Evolutionary conservation across 2,329 filamentous ascomycete genomes (phyloP), one percentile per base, ranked within the genome.

Genomic region (Endoconidiophora laricicola): DNA sequence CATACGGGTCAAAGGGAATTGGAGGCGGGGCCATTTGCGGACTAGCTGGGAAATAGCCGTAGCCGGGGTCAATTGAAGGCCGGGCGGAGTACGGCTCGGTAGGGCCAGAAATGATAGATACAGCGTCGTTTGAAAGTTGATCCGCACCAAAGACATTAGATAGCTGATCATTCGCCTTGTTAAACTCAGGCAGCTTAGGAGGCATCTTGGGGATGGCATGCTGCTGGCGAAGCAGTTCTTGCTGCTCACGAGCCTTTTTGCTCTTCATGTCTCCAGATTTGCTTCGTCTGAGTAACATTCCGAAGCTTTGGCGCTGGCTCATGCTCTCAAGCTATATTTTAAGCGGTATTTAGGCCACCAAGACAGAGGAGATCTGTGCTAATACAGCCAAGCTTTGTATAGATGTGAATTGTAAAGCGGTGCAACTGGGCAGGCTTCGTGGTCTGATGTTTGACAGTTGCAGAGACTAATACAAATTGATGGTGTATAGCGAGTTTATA

Each of bases 1-100:
- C 79, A 61, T 91, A 91, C 12, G 85, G 83, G 59, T 94, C 86
- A 55, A 76, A 72, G 58, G 70, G 74, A 12, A 46, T 46, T 44
- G 77, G 76, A 1, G 79, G 77, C 63, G 54, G 62, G 65, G 57
- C 65, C 62, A 57, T 64, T 43, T 70, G 69, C 54, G 63, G 61
- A 56, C 60, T 64, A 56, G 60, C 67, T 60, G 61, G 64, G 54
- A 64, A 59, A 42, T 66, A 66, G 48, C 63, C 63, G 48, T 64
- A 60, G 45, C 61, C 60, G n/a, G 67, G 69, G 56, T 76, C 74
- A 62, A 74, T 77, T 52, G 74, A 78, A 42, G 67, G 63, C 56
- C 73, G 67, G 45, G 69, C 56, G 49, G 60, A 59, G 54, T 64
- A 61, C 49, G 65, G 61, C 52, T 65, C 60, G 51, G 61, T 60